These are phyloP conservation scores for Emergomyces pasteurianus DNA, from an alignment of 2,329 filamentous ascomycete genomes.

Conservation along the genomic window DNA sequence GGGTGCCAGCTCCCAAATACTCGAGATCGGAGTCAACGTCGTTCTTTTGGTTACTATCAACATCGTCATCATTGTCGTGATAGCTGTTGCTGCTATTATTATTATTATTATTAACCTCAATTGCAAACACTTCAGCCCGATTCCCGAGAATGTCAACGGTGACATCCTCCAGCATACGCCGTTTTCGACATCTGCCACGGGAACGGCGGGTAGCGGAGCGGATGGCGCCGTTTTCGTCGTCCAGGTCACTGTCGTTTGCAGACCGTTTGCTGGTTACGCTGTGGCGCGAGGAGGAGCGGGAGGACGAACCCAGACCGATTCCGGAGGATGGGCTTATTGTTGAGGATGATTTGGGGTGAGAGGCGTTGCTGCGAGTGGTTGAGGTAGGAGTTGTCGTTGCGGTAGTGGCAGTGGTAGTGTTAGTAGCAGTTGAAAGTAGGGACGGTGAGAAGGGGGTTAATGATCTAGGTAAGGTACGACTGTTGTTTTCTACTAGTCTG, in stretches of 20 bases:
- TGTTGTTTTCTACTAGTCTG: slow-evolving; percentile 35
- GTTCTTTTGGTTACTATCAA: neutral
- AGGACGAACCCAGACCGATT: slow-evolving; percentile 23
- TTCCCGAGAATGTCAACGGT: slow-evolving; percentile 10
- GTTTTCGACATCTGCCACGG: slow-evolving; percentile 8
- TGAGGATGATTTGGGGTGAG: slow-evolving; percentile 13
- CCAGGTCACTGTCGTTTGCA: slow-evolving; percentile 27
- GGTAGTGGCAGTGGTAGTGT: neutral
- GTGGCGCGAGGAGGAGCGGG: slow-evolving; percentile 30
- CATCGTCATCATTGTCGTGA: neutral
- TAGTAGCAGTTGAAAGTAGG: neutral
- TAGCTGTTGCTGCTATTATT: neutral
- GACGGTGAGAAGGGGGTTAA: neutral
- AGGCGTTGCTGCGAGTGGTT: neutral
- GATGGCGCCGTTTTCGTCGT: slow-evolving; percentile 13
- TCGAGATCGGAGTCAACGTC: neutral
- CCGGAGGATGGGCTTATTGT: slow-evolving; percentile 18
- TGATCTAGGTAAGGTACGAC: slow-evolving; percentile 2
- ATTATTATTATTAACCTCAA: slow-evolving; percentile 5
- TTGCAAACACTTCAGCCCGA: slow-evolving; percentile 4
- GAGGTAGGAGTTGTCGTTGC: neutral
- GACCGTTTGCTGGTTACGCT: slow-evolving; percentile 30
- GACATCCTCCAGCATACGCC: slow-evolving; percentile 10
- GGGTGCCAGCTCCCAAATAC: neutral
- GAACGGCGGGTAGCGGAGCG: slow-evolving; percentile 3